These are phyloP conservation scores for Candida sojae DNA, from an alignment of 1,139 yeast species.

Conservation along the genomic window DNA sequence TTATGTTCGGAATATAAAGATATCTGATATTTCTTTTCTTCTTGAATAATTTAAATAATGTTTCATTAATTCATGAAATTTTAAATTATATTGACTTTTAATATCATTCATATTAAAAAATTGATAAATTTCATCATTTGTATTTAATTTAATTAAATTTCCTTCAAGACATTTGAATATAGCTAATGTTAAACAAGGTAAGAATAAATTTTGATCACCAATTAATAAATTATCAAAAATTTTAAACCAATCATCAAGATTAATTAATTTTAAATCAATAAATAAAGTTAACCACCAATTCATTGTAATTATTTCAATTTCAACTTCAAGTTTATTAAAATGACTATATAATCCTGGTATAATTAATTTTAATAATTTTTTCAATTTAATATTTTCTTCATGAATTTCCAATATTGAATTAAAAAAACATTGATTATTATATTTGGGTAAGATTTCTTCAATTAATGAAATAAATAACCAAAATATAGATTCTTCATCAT, in stretches of 20 bases:
- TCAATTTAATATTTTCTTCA: constrained; percentile 34
- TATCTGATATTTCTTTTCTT: constrained; percentile 3
- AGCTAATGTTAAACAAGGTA: constrained; percentile 12
- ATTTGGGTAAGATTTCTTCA: constrained; percentile 53
- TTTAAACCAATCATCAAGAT: constrained; percentile 53
- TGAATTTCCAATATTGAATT: constrained; percentile 43
- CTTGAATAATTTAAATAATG: constrained; percentile 8
- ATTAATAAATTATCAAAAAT: constrained; percentile 52
- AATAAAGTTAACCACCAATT: constrained; percentile 63
- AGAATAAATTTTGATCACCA: constrained; percentile 5
- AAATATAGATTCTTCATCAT: constrained; percentile 54
- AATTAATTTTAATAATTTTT: constrained; percentile 16
- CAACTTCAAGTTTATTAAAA: constrained; percentile 38
- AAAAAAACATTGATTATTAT: constrained; percentile 19
- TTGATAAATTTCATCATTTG: constrained; percentile 10
- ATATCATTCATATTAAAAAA: constrained; percentile 4
- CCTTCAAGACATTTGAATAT: constrained; percentile 11
- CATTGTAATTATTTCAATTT: constrained; percentile 53
- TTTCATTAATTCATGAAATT: constrained; percentile 12
- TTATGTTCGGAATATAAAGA: neutral
- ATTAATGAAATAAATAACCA: constrained; percentile 56
- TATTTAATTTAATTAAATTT: constrained; percentile 2
- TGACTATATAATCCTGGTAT: constrained; percentile 45
- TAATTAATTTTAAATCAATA: constrained; percentile 48
- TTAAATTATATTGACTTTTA: constrained; percentile 8